phyloP scores from a whole-genome alignment of 345 rosid genomes.

The Atalantia buxifolia region DNA sequence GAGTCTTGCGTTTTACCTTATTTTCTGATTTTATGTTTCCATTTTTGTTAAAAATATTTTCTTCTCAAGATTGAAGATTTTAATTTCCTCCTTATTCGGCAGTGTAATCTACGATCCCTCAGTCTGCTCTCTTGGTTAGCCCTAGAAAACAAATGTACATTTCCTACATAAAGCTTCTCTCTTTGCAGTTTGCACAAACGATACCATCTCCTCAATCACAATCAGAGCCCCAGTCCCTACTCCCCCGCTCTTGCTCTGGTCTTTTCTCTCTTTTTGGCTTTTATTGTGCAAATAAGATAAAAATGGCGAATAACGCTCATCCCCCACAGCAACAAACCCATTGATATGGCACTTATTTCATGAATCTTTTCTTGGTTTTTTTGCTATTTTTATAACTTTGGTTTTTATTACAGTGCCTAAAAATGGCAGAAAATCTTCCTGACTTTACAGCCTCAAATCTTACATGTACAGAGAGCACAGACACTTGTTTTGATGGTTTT shows the following conservation, averaged over 20 bases:
- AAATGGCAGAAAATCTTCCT: conserved; percentile 50
- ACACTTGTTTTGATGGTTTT: conserved; percentile 33
- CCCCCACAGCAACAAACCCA: conserved; percentile 24
- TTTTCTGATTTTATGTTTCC: neutral
- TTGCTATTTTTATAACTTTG: neutral
- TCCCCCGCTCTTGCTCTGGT: too few relatives aligned
- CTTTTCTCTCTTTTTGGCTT: conserved; percentile 19
- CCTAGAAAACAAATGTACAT: conserved; percentile 25
- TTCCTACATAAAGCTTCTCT: conserved; percentile 33
- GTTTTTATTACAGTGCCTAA: conserved; percentile 10
- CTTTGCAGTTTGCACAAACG: conserved; percentile 1
- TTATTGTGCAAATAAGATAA: neutral
- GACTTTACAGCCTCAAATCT: conserved; percentile 39
- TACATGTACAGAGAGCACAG: conserved; percentile 46
- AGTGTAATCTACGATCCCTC: neutral
- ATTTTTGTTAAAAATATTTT: neutral
- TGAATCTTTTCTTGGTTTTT: conserved; percentile 25
- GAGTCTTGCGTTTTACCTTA: neutral
- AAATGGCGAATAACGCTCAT: conserved; percentile 1
- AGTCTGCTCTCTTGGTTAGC: conserved; percentile 17
- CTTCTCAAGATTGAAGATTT: neutral
- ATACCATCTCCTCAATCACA: conserved; percentile 16
- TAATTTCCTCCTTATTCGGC: neutral
- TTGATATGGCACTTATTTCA: conserved; percentile 26
- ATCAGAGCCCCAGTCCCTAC: neutral